Conservation (phyloP, 345 rosid genomes). For the Clarkia xantiana region DNA sequence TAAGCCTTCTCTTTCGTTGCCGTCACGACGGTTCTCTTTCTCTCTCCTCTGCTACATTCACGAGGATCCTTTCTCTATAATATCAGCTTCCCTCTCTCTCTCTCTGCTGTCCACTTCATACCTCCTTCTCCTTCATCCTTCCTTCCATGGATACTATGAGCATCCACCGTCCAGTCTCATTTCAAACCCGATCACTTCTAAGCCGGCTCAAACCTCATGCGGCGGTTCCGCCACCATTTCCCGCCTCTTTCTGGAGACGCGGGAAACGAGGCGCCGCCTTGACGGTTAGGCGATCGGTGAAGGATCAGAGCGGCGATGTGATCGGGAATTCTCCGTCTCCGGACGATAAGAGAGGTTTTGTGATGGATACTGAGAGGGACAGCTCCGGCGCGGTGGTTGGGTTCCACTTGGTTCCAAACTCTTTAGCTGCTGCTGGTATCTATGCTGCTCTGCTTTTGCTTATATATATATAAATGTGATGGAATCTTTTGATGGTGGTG, state of each 20-base stretch:
- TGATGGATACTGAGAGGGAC: constrained; percentile 45
- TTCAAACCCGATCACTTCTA: no score
- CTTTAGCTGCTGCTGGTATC: constrained; percentile 18
- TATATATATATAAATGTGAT: no score
- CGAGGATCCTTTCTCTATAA: background rate
- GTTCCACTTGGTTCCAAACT: constrained; percentile 35
- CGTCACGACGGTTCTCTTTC: no score
- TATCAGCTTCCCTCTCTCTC: constrained; percentile 1
- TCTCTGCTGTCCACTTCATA: background rate
- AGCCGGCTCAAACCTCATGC: background rate
- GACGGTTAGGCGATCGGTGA: background rate
- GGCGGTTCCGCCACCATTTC: background rate
- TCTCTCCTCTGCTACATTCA: background rate
- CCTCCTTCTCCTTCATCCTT: background rate
- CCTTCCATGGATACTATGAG: constrained; percentile 8
- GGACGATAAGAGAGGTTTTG: constrained; percentile 14
- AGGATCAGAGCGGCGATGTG: background rate
- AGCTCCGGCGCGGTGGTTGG: constrained; percentile 50
- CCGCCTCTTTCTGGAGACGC: background rate
- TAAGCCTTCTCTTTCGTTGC: no score
- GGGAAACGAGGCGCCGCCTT: background rate
- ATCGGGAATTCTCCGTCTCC: constrained; percentile 1
- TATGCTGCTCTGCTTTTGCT: no score
- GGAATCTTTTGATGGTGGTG: background rate
- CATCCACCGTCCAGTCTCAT: background rate